phyloP scores from a whole-genome alignment of 352 stramenopile species.

The Aphanomyces cochlioides region DNA sequence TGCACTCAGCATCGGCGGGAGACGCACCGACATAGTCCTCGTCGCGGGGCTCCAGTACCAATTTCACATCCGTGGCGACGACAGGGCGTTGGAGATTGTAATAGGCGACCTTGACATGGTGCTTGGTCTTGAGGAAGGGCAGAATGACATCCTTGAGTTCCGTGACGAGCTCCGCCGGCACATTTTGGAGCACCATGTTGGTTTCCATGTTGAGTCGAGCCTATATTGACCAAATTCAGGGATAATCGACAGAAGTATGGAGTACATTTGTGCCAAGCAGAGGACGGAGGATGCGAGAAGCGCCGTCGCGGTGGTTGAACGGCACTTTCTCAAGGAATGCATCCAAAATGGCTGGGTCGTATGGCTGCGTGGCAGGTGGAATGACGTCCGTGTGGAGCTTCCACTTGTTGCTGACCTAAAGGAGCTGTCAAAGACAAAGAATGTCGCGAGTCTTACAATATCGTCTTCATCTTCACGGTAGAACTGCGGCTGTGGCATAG shows the following conservation, averaged over 20 bases:
- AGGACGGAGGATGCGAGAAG: constrained; percentile 56
- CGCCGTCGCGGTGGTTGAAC: constrained; percentile 61
- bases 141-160: constrained; percentile 61
- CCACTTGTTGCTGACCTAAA: constrained; percentile 67
- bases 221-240: not conserved
- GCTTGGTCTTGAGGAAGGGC: constrained; percentile 67
- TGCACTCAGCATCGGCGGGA: constrained; percentile 52
- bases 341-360: constrained; percentile 46
- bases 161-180: constrained; percentile 50
- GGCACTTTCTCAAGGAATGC: constrained; percentile 61
- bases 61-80: constrained; percentile 67
- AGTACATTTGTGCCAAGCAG: constrained; percentile 42
- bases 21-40: constrained; percentile 48
- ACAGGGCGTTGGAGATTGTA: constrained; percentile 65
- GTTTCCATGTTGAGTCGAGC: constrained; percentile 49
- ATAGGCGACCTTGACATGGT: constrained; percentile 62
- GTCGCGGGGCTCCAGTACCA: constrained; percentile 73
- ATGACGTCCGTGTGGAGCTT: constrained; percentile 58
- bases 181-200: constrained; percentile 61
- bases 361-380: constrained; percentile 38
- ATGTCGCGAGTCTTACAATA: not conserved
- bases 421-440: constrained; percentile 30
- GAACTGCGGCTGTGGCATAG: constrained; percentile 47
- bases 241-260: not conserved
- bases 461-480: constrained; percentile 27